Percentiles rank a stretch among this genome's conserved stretches.
Evolutionary conservation across 1,284 basidiomycete genomes (phyloP).

Genomic region (Melampsora americana): DNA sequence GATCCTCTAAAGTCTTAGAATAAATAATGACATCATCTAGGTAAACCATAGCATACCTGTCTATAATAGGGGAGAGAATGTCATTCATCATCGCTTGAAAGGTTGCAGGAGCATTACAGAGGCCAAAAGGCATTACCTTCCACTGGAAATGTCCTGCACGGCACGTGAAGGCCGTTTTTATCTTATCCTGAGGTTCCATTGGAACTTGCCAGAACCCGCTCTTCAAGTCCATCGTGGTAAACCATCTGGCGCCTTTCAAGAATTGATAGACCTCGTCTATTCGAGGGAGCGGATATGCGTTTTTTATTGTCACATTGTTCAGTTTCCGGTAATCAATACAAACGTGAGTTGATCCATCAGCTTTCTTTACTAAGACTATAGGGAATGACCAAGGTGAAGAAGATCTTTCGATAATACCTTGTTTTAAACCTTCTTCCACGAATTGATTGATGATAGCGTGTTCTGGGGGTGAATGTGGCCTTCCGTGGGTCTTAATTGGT

Average conservation of each 20-base stretch:
- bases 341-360: not conserved
- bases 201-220: conserved; percentile 10
- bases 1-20: not conserved
- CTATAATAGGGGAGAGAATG: not conserved
- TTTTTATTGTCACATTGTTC: not conserved
- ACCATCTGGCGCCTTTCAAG: not conserved
- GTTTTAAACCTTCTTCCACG: conserved; percentile 4
- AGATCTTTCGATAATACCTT: conserved; percentile 2
- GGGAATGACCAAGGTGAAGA: not conserved
- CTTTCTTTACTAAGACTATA: conserved; percentile 2
- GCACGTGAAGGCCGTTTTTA: not conserved
- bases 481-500: not conserved
- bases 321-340: conserved; percentile 10
- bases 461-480: conserved; percentile 9
- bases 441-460: not conserved
- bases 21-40: conserved; percentile 8
- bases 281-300: not conserved
- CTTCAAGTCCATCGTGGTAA: conserved; percentile 7
- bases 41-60: conserved; percentile 6
- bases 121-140: conserved; percentile 14
- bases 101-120: too few species aligned
- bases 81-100: too few species aligned
- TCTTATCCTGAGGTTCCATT: not conserved
- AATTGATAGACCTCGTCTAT: conserved; percentile 7
- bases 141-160: conserved; percentile 1